Evolutionary conservation across 2,329 filamentous ascomycete genomes (phyloP).

Genomic region (Trichoderma guizhouense): DNA sequence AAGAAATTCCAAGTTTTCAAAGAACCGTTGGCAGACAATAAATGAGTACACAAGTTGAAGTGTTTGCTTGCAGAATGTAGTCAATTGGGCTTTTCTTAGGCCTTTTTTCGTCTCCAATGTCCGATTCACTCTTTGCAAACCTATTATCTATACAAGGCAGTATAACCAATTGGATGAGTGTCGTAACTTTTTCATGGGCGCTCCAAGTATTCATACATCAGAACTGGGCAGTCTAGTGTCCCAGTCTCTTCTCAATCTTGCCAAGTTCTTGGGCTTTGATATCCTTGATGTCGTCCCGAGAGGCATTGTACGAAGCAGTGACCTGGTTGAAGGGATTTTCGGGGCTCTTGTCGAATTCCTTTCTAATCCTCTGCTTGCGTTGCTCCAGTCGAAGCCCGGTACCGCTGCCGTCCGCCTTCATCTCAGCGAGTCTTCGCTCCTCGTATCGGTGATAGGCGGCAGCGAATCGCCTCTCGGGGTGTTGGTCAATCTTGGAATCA

Average conservation of each 20-base stretch:
- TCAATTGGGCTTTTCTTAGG: not conserved
- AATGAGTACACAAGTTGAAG: not conserved
- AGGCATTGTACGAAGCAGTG: slow-evolving; percentile 70
- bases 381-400: slow-evolving; percentile 76
- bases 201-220: not conserved
- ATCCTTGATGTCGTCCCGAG: slow-evolving; percentile 69
- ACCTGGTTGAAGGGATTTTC: slow-evolving; percentile 96
- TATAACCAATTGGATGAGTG: not conserved
- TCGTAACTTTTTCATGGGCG: not conserved
- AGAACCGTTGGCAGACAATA: not conserved
- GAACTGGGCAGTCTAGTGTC: slow-evolving; percentile 20
- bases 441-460: slow-evolving; percentile 82
- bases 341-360: slow-evolving; percentile 92
- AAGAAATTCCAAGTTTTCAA: not conserved
- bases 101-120: not conserved
- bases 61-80: not conserved
- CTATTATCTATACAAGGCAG: slow-evolving; percentile 1
- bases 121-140: not conserved
- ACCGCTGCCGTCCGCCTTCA: slow-evolving; percentile 73
- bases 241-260: slow-evolving; percentile 72
- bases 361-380: slow-evolving; percentile 76
- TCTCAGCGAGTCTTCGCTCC: slow-evolving; percentile 76
- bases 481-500: slow-evolving; percentile 72
- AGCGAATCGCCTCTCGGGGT: slow-evolving; percentile 84
- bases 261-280: slow-evolving; percentile 63